These are phyloP conservation scores for Pythium oligandrum DNA, from an alignment of 352 stramenopile species.

Conservation along the genomic window DNA sequence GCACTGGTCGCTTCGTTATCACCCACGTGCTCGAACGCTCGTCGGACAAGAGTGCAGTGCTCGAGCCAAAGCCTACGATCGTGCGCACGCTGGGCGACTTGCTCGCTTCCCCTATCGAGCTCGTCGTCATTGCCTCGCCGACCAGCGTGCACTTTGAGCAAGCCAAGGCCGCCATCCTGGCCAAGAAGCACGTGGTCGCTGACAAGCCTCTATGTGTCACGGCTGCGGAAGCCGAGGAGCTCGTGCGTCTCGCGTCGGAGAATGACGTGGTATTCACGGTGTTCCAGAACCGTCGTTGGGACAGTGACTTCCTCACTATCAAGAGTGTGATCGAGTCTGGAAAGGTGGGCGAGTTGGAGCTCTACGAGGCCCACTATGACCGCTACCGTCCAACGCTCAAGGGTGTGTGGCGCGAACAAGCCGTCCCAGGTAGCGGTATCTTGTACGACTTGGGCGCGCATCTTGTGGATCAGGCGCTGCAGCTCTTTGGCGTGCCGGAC, in stretches of 20 bases:
- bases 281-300: constrained; percentile 76
- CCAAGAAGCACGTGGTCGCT: constrained; percentile 71
- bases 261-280: constrained; percentile 64
- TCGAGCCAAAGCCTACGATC: constrained; percentile 42
- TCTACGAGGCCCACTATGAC: constrained; percentile 64
- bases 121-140: constrained; percentile 72
- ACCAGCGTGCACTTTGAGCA: constrained; percentile 74
- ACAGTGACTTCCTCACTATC: constrained; percentile 73
- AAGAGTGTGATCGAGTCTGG: constrained; percentile 37
- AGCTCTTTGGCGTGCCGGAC: constrained; percentile 54
- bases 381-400: constrained; percentile 66
- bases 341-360: constrained; percentile 44
- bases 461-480: constrained; percentile 63
- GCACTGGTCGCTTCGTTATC: constrained; percentile 50
- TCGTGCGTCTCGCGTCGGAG: constrained; percentile 36
- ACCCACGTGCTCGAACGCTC: constrained; percentile 77
- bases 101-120: constrained; percentile 46
- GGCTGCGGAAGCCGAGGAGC: constrained; percentile 40
- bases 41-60: constrained; percentile 46
- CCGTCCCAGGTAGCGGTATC: constrained; percentile 44
- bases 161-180: constrained; percentile 57
- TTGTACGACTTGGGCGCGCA: constrained; percentile 72
- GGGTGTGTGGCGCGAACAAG: constrained; percentile 74
- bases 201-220: constrained; percentile 74
- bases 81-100: constrained; percentile 72